Percentiles rank a stretch among this genome's conserved stretches.
Conservation (phyloP, 495 filamentous ascomycete species). For the Penicillium pancosmium region DNA sequence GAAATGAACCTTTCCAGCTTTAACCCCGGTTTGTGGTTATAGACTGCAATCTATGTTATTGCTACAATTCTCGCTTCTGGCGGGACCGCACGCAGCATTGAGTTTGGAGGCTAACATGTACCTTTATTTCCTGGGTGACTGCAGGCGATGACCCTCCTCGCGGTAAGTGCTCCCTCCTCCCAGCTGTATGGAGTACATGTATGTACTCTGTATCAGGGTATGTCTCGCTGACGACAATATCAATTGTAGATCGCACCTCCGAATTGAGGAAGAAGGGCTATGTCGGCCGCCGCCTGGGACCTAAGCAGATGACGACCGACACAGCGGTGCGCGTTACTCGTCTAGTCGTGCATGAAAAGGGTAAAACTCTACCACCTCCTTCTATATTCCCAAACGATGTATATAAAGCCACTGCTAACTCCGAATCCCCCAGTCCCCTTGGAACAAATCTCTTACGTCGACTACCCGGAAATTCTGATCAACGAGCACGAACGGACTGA, state of each 20-base stretch:
- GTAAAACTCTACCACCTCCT: slow-evolving; percentile 41
- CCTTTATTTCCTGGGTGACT: background rate
- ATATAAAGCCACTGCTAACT: background rate
- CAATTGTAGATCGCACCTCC: slow-evolving; percentile 78
- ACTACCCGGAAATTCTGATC: slow-evolving; percentile 85
- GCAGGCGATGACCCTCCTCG: slow-evolving; percentile 91
- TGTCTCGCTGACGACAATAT: background rate
- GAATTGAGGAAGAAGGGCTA: slow-evolving; percentile 94
- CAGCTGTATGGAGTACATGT: background rate
- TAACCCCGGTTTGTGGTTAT: no score
- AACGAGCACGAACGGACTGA: slow-evolving; percentile 89
- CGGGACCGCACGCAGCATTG: background rate
- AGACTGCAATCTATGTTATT: no score
- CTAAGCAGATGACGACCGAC: slow-evolving; percentile 98
- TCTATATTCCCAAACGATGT: no score
- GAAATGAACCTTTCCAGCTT: slow-evolving; percentile 16
- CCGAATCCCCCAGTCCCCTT: slow-evolving; percentile 67
- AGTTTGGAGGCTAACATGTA: slow-evolving; percentile 5
- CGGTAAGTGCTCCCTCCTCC: slow-evolving; percentile 58
- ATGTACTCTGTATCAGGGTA: background rate
- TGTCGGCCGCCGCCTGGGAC: slow-evolving; percentile 81
- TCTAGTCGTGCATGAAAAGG: slow-evolving; percentile 79
- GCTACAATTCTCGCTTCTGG: no score
- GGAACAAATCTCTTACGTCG: slow-evolving; percentile 75
- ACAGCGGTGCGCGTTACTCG: slow-evolving; percentile 93